Conservation (phyloP, 345 rosid species). For the Iberis pinnata region DNA sequence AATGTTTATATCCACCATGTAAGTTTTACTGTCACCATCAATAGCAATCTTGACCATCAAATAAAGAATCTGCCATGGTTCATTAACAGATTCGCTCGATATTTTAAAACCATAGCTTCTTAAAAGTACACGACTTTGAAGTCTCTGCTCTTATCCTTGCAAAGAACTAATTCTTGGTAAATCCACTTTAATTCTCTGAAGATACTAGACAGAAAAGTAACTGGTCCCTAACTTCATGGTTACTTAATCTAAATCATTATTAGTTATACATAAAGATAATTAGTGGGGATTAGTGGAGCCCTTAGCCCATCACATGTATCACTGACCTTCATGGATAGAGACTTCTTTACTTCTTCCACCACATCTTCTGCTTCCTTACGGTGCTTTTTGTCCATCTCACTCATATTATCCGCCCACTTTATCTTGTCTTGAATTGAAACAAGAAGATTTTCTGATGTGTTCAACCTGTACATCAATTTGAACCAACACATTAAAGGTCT, state of each 20-base stretch:
- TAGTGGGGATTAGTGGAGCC: conserved; percentile 5
- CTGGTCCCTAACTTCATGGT: too few relatives aligned
- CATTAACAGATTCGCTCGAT: too few relatives aligned
- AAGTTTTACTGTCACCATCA: not conserved
- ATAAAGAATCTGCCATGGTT: not conserved
- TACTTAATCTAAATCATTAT: not conserved
- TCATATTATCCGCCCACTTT: conserved; percentile 97
- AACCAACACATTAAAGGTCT: not conserved
- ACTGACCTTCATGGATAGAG: conserved; percentile 87
- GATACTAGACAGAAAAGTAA: too few relatives aligned
- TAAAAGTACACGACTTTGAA: too few relatives aligned
- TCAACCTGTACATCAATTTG: conserved; percentile 50
- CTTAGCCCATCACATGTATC: conserved; percentile 2
- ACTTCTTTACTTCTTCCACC: conserved; percentile 80
- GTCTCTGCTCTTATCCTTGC: too few relatives aligned
- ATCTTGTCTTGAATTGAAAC: conserved; percentile 88
- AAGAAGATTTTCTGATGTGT: conserved; percentile 77
- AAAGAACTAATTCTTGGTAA: too few relatives aligned
- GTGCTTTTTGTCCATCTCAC: conserved; percentile 77
- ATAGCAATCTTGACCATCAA: not conserved
- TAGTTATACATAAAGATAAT: conserved; percentile 8
- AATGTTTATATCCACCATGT: not conserved
- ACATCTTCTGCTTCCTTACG: conserved; percentile 72
- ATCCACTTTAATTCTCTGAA: too few relatives aligned
- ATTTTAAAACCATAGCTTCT: too few relatives aligned